A percentile compares a stretch with the other conserved stretches of the same genome.
Evolutionary conservation across 2,329 filamentous ascomycete genomes (phyloP).

Genomic region (Sporothrix euskadiensis): DNA sequence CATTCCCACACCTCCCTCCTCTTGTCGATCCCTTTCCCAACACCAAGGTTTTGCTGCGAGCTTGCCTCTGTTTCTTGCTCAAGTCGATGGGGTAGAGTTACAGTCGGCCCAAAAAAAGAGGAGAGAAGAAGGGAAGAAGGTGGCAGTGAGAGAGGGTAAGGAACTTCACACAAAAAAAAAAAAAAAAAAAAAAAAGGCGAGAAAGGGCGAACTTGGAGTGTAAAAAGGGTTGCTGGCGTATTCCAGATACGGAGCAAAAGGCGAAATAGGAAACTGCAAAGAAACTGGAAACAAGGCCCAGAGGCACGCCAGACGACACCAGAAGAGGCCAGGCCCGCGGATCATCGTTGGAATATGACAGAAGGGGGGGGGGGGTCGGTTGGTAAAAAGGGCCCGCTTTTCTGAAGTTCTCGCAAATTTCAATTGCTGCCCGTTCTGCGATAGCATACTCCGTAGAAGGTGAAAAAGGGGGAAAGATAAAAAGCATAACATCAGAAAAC

Average conservation of each 20-base stretch:
- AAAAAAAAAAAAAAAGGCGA: background rate
- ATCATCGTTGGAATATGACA: conserved; percentile 8
- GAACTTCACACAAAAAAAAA: background rate
- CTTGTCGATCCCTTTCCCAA: conserved; percentile 7
- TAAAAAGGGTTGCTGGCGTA: background rate
- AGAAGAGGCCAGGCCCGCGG: conserved; percentile 3
- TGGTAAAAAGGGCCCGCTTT: background rate
- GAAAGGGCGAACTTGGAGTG: background rate
- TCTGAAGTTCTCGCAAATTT: background rate
- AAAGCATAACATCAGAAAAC: background rate
- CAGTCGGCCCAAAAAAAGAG: background rate
- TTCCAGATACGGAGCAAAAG: background rate
- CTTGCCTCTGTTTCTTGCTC: background rate
- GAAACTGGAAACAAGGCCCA: background rate
- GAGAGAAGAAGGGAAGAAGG: conserved; percentile 6
- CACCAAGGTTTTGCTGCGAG: background rate
- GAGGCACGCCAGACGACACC: background rate
- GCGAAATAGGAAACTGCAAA: conserved; percentile 11
- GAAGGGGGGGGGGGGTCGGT: background rate
- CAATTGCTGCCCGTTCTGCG: background rate
- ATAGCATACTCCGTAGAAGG: background rate
- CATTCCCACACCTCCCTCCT: background rate
- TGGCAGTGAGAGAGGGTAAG: background rate
- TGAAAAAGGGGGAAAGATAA: background rate
- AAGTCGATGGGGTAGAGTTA: conserved; percentile 11